Conservation (phyloP, 306 rosid species). For the Luffa acutangula region DNA sequence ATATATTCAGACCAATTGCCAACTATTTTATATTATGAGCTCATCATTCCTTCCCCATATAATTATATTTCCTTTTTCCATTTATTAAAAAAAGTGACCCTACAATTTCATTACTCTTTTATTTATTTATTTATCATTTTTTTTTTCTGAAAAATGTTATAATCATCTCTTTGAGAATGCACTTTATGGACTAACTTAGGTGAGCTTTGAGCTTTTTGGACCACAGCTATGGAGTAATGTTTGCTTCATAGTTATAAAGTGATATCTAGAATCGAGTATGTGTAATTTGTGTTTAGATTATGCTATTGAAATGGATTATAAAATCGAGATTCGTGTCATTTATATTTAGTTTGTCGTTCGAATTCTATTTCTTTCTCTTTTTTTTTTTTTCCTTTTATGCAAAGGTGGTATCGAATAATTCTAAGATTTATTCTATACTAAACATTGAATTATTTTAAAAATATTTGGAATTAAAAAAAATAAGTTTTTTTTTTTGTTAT, state of each 20-base stretch:
- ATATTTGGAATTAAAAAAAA: no score
- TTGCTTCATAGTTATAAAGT: not conserved
- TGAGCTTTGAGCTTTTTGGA: not conserved
- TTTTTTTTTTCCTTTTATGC: no score
- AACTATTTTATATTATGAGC: constrained; percentile 6
- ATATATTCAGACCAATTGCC: constrained; percentile 9
- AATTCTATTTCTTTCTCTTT: not conserved
- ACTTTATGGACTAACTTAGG: constrained; percentile 1
- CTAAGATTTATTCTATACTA: no score
- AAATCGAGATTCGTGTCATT: not conserved
- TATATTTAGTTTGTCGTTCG: not conserved
- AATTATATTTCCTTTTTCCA: not conserved
- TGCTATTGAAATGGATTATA: not conserved
- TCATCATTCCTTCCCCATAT: not conserved
- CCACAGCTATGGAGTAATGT: not conserved
- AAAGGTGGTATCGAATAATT: no score
- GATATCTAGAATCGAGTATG: not conserved
- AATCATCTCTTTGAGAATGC: not conserved
- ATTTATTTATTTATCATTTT: no score
- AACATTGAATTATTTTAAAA: no score
- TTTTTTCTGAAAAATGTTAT: not conserved
- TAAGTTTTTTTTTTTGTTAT: no score
- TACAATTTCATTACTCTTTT: not conserved
- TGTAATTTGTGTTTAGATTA: not conserved
- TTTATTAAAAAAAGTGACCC: not conserved